phyloP scores from a whole-genome alignment of 352 stramenopile genomes.

The Globisporangium perplexum region DNA sequence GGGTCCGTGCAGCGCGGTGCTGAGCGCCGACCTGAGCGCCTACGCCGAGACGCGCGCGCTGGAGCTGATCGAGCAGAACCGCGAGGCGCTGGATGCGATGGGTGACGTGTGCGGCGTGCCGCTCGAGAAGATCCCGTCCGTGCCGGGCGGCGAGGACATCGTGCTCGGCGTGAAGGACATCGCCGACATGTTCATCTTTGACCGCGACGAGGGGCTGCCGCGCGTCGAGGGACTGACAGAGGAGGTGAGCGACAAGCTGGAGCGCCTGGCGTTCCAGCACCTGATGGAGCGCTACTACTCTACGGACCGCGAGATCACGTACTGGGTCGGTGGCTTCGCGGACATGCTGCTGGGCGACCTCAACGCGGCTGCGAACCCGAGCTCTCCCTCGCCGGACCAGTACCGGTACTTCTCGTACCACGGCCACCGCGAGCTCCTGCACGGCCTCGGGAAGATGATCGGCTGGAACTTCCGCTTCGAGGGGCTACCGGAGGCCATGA shows the following conservation, averaged over 20 bases:
- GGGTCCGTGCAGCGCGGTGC: conserved; percentile 49
- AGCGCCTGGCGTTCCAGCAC: conserved; percentile 59
- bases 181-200: conserved; percentile 67
- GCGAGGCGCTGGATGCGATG: conserved; percentile 27
- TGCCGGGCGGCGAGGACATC: conserved; percentile 20
- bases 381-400: conserved; percentile 31
- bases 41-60: conserved; percentile 34
- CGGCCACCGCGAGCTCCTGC: conserved; percentile 72
- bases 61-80: conserved; percentile 35
- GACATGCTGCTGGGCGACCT: conserved; percentile 48
- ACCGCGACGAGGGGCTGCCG: conserved; percentile 58
- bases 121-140: conserved; percentile 37
- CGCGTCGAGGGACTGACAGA: conserved; percentile 33
- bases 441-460: conserved; percentile 73
- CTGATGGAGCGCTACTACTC: conserved; percentile 70
- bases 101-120: conserved; percentile 60
- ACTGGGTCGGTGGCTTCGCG: conserved; percentile 59
- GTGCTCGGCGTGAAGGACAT: conserved; percentile 68
- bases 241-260: conserved; percentile 37
- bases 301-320: conserved; percentile 56
- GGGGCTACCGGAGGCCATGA: conserved; percentile 54
- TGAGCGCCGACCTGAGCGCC: conserved; percentile 41
- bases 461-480: conserved; percentile 75
- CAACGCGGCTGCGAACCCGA: conserved; percentile 39
- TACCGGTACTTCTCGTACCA: conserved; percentile 85